Conservation (phyloP, 2,329 filamentous ascomycete genomes). For the Cordyceps tenuipes region DNA sequence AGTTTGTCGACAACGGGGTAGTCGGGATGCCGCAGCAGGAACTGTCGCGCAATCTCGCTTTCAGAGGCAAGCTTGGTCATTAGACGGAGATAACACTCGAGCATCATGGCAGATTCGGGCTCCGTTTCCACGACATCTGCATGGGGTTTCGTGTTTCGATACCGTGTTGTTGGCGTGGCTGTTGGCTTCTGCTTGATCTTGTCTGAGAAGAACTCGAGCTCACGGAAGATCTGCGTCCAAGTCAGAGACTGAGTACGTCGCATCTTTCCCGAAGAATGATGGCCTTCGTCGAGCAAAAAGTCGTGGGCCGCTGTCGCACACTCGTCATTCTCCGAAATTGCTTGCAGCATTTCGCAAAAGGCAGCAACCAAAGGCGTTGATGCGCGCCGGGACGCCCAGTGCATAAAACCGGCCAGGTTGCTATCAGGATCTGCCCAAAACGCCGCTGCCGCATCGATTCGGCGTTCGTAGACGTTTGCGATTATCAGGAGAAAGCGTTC, state of each 20-base stretch:
- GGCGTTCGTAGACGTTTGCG: slow-evolving; percentile 80
- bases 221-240: slow-evolving; percentile 87
- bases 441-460: slow-evolving; percentile 72
- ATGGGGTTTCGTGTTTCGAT: slow-evolving; percentile 52
- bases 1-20: slow-evolving; percentile 67
- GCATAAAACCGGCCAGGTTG: slow-evolving; percentile 87
- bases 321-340: slow-evolving; percentile 72
- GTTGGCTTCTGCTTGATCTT: slow-evolving; percentile 67
- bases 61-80: slow-evolving; percentile 73
- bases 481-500: slow-evolving; percentile 91
- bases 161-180: slow-evolving; percentile 28
- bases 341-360: slow-evolving; percentile 92
- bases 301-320: slow-evolving; percentile 80
- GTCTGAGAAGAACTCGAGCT: slow-evolving; percentile 74
- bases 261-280: slow-evolving; percentile 66
- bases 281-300: slow-evolving; percentile 81
- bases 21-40: slow-evolving; percentile 56
- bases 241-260: slow-evolving; percentile 77
- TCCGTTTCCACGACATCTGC: slow-evolving; percentile 68
- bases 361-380: slow-evolving; percentile 94
- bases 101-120: slow-evolving; percentile 90
- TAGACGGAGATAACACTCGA: slow-evolving; percentile 86
- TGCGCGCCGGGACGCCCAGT: slow-evolving; percentile 92
- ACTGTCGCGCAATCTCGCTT: slow-evolving; percentile 63
- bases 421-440: slow-evolving; percentile 93